These are phyloP conservation scores for Pseudocercospora pini-densiflorae DNA, from an alignment of 2,329 filamentous ascomycete genomes.

Conservation along the genomic window DNA sequence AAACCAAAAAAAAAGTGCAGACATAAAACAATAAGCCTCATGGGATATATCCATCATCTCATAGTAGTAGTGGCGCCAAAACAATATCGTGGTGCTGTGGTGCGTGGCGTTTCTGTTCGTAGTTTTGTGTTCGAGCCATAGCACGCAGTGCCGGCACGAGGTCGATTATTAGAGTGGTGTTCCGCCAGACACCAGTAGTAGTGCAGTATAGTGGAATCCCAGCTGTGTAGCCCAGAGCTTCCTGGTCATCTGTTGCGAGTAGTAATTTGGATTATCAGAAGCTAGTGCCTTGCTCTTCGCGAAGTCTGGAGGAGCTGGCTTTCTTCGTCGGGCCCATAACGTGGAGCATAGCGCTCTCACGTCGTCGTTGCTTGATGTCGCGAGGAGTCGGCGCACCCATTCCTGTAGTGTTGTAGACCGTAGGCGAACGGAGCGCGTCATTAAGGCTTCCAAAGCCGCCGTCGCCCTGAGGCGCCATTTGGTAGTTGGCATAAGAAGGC, in stretches of 20 bases:
- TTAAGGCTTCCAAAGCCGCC: conserved; percentile 41
- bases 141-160: conserved; percentile 1
- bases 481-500: conserved; percentile 36
- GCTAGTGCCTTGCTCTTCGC: conserved; percentile 38
- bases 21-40: conserved; percentile 12
- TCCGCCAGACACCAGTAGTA: background rate
- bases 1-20: conserved; percentile 6
- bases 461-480: conserved; percentile 40
- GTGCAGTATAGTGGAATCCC: background rate
- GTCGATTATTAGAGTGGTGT: background rate
- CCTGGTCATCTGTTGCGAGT: conserved; percentile 23
- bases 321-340: conserved; percentile 39
- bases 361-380: conserved; percentile 33
- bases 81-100: background rate
- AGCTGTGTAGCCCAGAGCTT: conserved; percentile 13
- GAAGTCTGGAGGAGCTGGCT: conserved; percentile 40
- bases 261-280: conserved; percentile 28
- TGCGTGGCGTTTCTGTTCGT: background rate
- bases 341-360: conserved; percentile 40
- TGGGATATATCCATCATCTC: conserved; percentile 10
- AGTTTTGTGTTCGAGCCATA: background rate
- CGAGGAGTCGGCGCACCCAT: conserved; percentile 25
- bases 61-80: background rate
- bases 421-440: conserved; percentile 37
- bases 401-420: conserved; percentile 28